These are phyloP conservation scores for Aspergillus sp. DNA, from an alignment of 2,329 filamentous ascomycete species.

Conservation along the genomic window DNA sequence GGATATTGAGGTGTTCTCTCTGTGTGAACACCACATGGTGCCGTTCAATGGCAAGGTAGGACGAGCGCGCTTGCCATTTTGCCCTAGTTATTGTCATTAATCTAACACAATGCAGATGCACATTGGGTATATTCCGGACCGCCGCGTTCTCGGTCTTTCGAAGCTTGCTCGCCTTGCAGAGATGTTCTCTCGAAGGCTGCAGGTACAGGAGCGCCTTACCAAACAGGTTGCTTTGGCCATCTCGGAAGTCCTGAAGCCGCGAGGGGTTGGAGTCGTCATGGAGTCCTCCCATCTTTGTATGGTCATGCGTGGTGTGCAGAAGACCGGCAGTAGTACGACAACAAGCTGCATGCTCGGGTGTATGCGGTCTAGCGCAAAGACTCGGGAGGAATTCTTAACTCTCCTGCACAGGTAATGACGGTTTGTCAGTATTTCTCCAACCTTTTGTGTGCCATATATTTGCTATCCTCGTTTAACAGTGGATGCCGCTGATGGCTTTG, in stretches of 20 bases:
- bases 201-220: constrained; percentile 93
- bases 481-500: constrained; percentile 20
- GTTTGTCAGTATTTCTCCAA: constrained; percentile 4
- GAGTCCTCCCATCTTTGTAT: constrained; percentile 95
- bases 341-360: constrained; percentile 97
- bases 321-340: constrained; percentile 76
- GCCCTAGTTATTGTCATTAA: constrained; percentile 4
- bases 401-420: constrained; percentile 53
- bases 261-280: constrained; percentile 95
- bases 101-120: constrained; percentile 62
- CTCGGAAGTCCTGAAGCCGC: constrained; percentile 84
- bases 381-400: constrained; percentile 88
- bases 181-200: constrained; percentile 87
- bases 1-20: constrained; percentile 87
- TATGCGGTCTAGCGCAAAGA: constrained; percentile 87
- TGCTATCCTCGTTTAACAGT: constrained; percentile 16
- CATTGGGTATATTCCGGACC: constrained; percentile 91
- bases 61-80: neutral
- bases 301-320: constrained; percentile 98
- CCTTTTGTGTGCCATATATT: constrained; percentile 8
- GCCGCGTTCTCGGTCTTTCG: constrained; percentile 86
- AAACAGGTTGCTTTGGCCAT: constrained; percentile 93
- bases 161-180: constrained; percentile 94
- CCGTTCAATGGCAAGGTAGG: constrained; percentile 88
- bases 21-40: constrained; percentile 96